These are phyloP conservation scores for Kalaharituber pfeilii DNA, from an alignment of 2,329 filamentous ascomycete genomes.

Conservation along the genomic window DNA sequence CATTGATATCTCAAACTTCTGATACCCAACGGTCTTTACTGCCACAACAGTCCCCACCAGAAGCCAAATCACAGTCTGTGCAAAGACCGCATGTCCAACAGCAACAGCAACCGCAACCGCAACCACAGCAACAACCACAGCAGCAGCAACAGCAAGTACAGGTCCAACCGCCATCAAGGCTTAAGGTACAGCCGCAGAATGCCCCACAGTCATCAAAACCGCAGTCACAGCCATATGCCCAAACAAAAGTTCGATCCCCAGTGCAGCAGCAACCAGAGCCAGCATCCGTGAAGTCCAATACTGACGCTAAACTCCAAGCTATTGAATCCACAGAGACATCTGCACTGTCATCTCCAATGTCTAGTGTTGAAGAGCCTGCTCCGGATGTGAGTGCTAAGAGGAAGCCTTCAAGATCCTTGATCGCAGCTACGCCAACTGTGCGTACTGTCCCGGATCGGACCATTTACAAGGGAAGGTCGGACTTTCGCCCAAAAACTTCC, in stretches of 20 bases:
- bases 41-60: not conserved
- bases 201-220: not conserved
- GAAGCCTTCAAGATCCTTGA: constrained; percentile 10
- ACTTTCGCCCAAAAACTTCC: constrained; percentile 59
- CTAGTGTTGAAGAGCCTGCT: not conserved
- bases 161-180: constrained; percentile 6
- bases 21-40: not conserved
- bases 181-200: constrained; percentile 6
- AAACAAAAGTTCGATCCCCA: not conserved
- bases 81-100: constrained; percentile 6
- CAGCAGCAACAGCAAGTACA: constrained; percentile 6
- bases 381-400: not conserved
- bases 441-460: constrained; percentile 18
- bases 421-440: constrained; percentile 10
- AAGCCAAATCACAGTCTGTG: constrained; percentile 3
- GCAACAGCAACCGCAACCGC: constrained; percentile 8
- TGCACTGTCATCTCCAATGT: constrained; percentile 16
- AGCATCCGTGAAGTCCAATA: not conserved
- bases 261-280: not conserved
- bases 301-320: not conserved
- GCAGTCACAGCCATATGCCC: not conserved
- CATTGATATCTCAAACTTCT: not conserved
- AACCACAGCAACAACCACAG: constrained; percentile 6
- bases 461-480: constrained; percentile 26
- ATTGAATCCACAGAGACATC: constrained; percentile 14